A percentile compares a stretch with the other conserved stretches of the same genome.
Evolutionary conservation across 306 rosid genomes (phyloP).

Genomic region (Malus sieversii): DNA sequence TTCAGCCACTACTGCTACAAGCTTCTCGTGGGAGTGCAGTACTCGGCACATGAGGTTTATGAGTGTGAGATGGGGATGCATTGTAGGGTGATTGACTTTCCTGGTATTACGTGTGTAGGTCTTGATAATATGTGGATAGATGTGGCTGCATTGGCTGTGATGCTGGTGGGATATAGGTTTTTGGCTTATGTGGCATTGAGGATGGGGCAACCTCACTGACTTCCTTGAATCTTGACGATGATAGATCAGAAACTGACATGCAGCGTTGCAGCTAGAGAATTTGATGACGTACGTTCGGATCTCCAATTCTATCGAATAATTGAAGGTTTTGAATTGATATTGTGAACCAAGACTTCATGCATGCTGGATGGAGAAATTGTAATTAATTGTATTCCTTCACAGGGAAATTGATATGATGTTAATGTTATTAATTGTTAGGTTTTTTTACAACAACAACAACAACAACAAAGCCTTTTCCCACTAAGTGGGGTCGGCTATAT

Average conservation of each 20-base stretch:
- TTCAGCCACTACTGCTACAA: constrained; percentile 72
- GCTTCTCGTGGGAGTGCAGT: constrained; percentile 74
- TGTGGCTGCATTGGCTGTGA: constrained; percentile 64
- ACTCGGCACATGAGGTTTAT: constrained; percentile 47
- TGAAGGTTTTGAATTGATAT: background rate
- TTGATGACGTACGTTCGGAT: constrained; percentile 6
- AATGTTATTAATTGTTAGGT: background rate
- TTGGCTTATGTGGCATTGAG: constrained; percentile 70
- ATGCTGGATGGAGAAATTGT: constrained; percentile 2
- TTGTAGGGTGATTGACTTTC: constrained; percentile 54
- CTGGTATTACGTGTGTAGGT: constrained; percentile 50
- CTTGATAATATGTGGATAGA: constrained; percentile 53
- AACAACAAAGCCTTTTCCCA: too few relatives aligned
- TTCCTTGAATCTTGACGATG: background rate
- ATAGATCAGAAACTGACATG: constrained; percentile 16
- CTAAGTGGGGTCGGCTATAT: too few relatives aligned
- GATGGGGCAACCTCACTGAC: constrained; percentile 54
- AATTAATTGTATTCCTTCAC: constrained; percentile 1
- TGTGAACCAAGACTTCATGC: background rate
- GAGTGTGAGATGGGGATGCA: constrained; percentile 42
- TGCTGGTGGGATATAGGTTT: constrained; percentile 73
- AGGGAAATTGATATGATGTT: background rate
- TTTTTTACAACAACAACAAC: background rate
- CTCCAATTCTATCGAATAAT: constrained; percentile 5
- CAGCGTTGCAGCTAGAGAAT: background rate